These are phyloP conservation scores for Pestalotiopsis sp. DNA, from an alignment of 2,329 filamentous ascomycete species.

Conservation along the genomic window DNA sequence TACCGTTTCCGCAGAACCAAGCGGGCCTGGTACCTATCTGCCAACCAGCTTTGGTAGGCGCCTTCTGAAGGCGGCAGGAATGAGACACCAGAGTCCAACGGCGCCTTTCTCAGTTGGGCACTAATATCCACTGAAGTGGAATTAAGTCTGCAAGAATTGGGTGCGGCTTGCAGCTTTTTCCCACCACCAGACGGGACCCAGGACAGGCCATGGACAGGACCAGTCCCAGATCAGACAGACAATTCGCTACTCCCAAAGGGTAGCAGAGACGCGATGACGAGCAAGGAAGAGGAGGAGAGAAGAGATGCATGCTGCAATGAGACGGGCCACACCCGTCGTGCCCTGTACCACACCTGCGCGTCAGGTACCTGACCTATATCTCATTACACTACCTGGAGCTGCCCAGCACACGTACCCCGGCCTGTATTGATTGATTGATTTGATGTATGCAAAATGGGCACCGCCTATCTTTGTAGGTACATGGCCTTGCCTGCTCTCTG, in stretches of 20 bases:
- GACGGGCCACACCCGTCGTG: not conserved
- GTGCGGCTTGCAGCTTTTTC: slow-evolving; percentile 6
- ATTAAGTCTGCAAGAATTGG: not conserved
- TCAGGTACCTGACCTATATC: not conserved
- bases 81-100: not conserved
- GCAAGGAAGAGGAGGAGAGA: not conserved
- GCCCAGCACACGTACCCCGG: not conserved
- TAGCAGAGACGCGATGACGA: not conserved
- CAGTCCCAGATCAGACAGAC: not conserved
- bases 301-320: not conserved
- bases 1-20: not conserved
- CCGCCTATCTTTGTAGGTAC: no score
- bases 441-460: no score
- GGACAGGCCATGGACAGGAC: not conserved
- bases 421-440: not conserved
- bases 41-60: not conserved
- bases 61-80: not conserved
- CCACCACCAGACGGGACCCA: not conserved
- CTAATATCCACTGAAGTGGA: slow-evolving; percentile 4
- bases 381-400: not conserved
- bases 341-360: not conserved
- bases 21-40: not conserved
- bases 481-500: no score
- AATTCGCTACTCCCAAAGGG: not conserved
- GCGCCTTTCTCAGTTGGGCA: slow-evolving; percentile 9